phyloP scores from a whole-genome alignment of 495 filamentous ascomycete species.

The Letharia lupina region DNA sequence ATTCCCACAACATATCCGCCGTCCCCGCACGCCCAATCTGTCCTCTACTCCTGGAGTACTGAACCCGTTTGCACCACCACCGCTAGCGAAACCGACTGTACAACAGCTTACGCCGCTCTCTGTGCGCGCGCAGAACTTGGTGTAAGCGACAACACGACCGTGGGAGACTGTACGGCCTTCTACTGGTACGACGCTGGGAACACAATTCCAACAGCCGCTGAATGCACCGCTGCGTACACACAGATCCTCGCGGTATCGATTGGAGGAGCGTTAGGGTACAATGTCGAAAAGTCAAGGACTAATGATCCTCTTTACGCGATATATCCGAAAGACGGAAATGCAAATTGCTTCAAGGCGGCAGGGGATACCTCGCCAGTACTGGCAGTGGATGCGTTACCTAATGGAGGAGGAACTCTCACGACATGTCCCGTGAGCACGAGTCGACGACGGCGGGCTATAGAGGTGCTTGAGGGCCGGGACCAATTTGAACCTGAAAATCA shows the following conservation, averaged over 20 bases:
- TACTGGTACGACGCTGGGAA: constrained; percentile 11
- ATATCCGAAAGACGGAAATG: constrained; percentile 13
- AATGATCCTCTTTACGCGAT: constrained; percentile 12
- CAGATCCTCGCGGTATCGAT: constrained; percentile 1
- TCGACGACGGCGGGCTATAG: neutral
- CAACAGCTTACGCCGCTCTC: neutral
- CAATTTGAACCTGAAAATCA: neutral
- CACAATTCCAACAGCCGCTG: constrained; percentile 4
- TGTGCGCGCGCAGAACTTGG: neutral
- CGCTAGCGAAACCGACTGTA: constrained; percentile 4
- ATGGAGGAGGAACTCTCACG: neutral
- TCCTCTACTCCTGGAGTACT: neutral
- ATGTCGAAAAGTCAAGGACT: neutral
- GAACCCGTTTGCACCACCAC: constrained; percentile 4
- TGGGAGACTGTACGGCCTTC: constrained; percentile 12
- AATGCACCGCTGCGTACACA: constrained; percentile 5
- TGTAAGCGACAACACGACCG: constrained; percentile 4
- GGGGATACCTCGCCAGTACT: constrained; percentile 10
- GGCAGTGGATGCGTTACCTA: neutral
- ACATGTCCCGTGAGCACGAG: constrained; percentile 2
- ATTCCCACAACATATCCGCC: neutral
- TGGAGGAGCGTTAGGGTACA: constrained; percentile 11
- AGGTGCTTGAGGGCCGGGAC: neutral
- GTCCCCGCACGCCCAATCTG: neutral
- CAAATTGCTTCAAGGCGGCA: constrained; percentile 14